Evolutionary conservation across 2,329 filamentous ascomycete species (phyloP).

Genomic region (Claviceps humidiphila): DNA sequence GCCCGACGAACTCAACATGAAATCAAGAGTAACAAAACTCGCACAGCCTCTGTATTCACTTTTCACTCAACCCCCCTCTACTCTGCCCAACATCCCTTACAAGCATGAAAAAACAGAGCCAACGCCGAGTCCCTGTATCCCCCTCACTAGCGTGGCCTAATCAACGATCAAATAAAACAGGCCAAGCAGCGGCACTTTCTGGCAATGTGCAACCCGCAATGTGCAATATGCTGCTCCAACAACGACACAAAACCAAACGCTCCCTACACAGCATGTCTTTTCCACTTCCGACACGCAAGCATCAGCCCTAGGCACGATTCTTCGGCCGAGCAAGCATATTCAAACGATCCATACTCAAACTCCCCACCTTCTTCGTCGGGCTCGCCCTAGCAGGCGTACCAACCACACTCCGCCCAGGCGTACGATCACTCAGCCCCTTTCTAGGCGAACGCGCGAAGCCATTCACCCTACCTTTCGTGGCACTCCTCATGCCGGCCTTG

Average conservation of each 20-base stretch:
- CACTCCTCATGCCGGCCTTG: constrained; percentile 19
- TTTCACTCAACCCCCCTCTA: not conserved
- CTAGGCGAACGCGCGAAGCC: constrained; percentile 14
- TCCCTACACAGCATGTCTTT: constrained; percentile 3
- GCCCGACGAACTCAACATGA: not conserved
- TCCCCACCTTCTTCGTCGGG: constrained; percentile 37
- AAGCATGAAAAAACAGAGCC: not conserved
- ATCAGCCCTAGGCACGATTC: constrained; percentile 29
- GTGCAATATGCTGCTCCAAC: too few species aligned
- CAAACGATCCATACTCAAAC: constrained; percentile 44
- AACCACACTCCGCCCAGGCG: constrained; percentile 8
- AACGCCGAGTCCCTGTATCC: not conserved
- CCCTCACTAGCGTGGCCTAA: not conserved
- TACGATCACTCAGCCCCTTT: constrained; percentile 11
- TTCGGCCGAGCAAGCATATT: constrained; percentile 50
- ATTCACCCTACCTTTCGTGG: constrained; percentile 27
- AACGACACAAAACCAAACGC: not conserved
- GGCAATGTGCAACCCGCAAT: not conserved
- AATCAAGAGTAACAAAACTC: not conserved
- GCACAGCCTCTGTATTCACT: not conserved
- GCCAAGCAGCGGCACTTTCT: not conserved
- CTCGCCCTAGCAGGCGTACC: constrained; percentile 21
- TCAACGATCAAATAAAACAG: not conserved
- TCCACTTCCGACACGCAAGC: not conserved
- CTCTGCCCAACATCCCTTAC: not conserved